Base-by-base conservation (phyloP, 106 monocot species). In the Allium sativum region DNA sequence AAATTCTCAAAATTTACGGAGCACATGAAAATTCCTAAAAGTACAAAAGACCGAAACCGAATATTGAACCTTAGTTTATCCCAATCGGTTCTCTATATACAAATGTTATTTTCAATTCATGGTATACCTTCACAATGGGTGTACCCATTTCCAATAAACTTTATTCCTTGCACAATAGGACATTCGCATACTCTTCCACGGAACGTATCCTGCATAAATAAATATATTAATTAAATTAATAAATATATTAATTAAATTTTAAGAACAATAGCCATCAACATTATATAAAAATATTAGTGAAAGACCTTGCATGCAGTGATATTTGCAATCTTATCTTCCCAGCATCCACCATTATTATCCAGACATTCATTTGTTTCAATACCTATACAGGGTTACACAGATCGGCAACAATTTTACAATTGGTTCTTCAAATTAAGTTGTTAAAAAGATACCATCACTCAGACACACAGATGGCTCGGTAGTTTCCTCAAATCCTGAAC, bases 331-430 rank as follows among this genome's bases (percentile, higher is more conserved):
- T 76, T 69, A 47, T 83, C 83, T 58, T 76, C 59, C 83, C 83
- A 83, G 76, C 83, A 83, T 55, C 83, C 83, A 48, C 83, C 83
- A 72, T 83, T 83, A 45, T 76, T 78, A 45, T 82, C 82, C 75
- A 82, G 59, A 62, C 82, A 82, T 53, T 78, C 82, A 68, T 82
- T 82, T 69, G 82, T 82, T 74, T 82, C 62, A 40, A 82, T 68
- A 40, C 73, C 82, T 80, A 18, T 1, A 58, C 14, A 18, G 48
- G 47, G 7, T 21, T 17, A 44, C 9, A 16, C 43, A 16, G 4
- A 58, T 40, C 12, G 12, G 16, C 31, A 31, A 31, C 31, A 31
- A 31, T 31, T 31, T 2, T 31, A 31, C 31, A 31, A 31, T 31
- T 31, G 31, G 4, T 31, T 5, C 31, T 31, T 31, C 31, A 31